A percentile compares a stretch with the other conserved stretches of the same genome.
Evolutionary conservation across 768 basidiomycete genomes (phyloP).

Genomic region (Ephemerocybe angulata): DNA sequence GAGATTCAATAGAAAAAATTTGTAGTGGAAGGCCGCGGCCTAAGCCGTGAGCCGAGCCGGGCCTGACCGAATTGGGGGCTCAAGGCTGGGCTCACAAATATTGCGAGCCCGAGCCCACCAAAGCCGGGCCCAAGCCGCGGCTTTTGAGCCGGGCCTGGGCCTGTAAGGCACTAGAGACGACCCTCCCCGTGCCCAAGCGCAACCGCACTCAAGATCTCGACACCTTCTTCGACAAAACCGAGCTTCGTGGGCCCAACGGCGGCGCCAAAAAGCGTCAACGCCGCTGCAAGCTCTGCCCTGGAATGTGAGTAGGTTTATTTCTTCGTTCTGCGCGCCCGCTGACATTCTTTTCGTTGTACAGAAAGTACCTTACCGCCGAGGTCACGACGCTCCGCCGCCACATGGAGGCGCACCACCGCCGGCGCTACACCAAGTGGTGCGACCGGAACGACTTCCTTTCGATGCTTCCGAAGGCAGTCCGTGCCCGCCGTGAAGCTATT

Average conservation of each 20-base stretch:
- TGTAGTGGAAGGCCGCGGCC: too few relatives aligned
- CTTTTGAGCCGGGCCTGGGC: too few relatives aligned
- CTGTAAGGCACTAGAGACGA: too few relatives aligned
- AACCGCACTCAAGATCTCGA: not conserved
- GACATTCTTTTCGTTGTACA: not conserved
- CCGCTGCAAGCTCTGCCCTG: not conserved
- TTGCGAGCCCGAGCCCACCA: too few relatives aligned
- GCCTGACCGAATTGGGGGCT: too few relatives aligned
- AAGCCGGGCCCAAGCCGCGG: too few relatives aligned
- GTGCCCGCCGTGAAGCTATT: conserved; percentile 13
- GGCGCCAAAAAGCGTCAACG: not conserved
- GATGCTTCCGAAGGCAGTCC: conserved; percentile 24
- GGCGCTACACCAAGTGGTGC: conserved; percentile 25
- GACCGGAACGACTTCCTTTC: conserved; percentile 23
- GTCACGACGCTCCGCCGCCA: conserved; percentile 14
- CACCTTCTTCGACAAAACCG: not conserved
- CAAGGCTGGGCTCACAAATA: too few relatives aligned
- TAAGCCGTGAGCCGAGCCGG: too few relatives aligned
- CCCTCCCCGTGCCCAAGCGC: not conserved
- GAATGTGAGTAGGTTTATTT: not conserved
- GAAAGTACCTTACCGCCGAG: conserved; percentile 7
- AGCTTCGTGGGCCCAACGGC: not conserved
- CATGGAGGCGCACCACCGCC: conserved; percentile 12
- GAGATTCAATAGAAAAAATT: too few relatives aligned
- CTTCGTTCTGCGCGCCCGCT: not conserved